A percentile compares a stretch with the other conserved stretches of the same genome.
Evolutionary conservation across 1,284 basidiomycete species (phyloP).

Genomic region (Chiua sp.): DNA sequence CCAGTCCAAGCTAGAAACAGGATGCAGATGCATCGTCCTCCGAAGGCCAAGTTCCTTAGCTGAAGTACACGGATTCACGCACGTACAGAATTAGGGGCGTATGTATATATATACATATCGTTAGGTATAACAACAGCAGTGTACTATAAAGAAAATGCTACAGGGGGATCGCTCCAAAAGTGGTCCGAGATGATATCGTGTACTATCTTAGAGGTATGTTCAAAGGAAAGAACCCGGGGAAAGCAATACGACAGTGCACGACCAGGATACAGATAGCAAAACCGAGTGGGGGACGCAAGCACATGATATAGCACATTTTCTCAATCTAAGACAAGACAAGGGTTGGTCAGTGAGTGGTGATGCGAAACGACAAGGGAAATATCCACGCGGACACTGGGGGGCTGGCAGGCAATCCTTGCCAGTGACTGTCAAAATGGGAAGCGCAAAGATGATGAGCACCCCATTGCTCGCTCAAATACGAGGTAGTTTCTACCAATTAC

Average conservation of each 20-base stretch:
- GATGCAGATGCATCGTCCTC: no score
- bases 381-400: constrained; percentile 8
- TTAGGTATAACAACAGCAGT: constrained; percentile 14
- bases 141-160: constrained; percentile 17
- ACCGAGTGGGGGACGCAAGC: not conserved
- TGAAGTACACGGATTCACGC: no score
- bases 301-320: not conserved
- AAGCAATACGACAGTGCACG: not conserved
- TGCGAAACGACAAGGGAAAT: constrained; percentile 1
- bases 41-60: no score
- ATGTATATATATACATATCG: constrained; percentile 1
- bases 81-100: not conserved
- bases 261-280: constrained; percentile 6
- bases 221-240: not conserved
- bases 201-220: not conserved
- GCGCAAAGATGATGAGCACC: constrained; percentile 4
- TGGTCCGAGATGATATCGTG: not conserved
- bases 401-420: not conserved
- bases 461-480: constrained; percentile 12
- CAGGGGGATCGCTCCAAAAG: constrained; percentile 2
- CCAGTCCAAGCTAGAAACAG: no score
- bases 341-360: constrained; percentile 15
- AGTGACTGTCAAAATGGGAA: not conserved
- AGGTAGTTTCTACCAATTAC: constrained; percentile 21
- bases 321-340: not conserved